phyloP scores from a whole-genome alignment of 345 rosid species.

The Linum lewisii region DNA sequence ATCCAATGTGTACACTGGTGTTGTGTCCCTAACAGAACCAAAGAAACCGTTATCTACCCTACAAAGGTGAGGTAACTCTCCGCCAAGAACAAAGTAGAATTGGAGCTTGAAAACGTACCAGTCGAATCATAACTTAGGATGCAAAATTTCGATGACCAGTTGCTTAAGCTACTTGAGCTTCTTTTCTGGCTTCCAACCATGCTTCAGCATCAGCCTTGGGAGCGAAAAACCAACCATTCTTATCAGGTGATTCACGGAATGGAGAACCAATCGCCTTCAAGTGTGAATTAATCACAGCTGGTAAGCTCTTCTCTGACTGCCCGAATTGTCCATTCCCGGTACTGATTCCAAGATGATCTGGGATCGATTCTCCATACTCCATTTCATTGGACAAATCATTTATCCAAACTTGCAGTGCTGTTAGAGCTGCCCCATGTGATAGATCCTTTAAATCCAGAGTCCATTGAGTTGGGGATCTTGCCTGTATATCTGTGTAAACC shows the following conservation, averaged over 20 bases:
- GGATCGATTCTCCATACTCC: slow-evolving; percentile 64
- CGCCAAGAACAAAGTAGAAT: too few species aligned
- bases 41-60: too few species aligned
- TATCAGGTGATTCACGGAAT: slow-evolving; percentile 74
- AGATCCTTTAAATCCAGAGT: slow-evolving; percentile 74
- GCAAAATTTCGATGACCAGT: too few species aligned
- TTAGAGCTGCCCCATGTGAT: slow-evolving; percentile 82
- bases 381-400: slow-evolving; percentile 60
- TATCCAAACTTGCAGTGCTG: slow-evolving; percentile 83
- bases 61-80: too few species aligned
- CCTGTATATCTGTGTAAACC: slow-evolving; percentile 54
- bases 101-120: too few species aligned
- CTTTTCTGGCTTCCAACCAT: slow-evolving; percentile 44
- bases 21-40: too few species aligned
- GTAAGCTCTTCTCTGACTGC: slow-evolving; percentile 48
- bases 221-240: slow-evolving; percentile 87
- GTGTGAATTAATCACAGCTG: slow-evolving; percentile 62
- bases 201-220: slow-evolving; percentile 71
- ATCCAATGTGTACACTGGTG: too few species aligned
- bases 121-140: too few species aligned
- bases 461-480: slow-evolving; percentile 78
- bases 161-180: too few species aligned
- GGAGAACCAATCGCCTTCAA: slow-evolving; percentile 78
- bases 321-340: slow-evolving; percentile 95
- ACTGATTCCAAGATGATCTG: slow-evolving; percentile 80